Evolutionary conservation across 495 filamentous ascomycete species (phyloP), one percentile per base, ranked within the genome.

Genomic region (Trichoderma erinaceum): DNA sequence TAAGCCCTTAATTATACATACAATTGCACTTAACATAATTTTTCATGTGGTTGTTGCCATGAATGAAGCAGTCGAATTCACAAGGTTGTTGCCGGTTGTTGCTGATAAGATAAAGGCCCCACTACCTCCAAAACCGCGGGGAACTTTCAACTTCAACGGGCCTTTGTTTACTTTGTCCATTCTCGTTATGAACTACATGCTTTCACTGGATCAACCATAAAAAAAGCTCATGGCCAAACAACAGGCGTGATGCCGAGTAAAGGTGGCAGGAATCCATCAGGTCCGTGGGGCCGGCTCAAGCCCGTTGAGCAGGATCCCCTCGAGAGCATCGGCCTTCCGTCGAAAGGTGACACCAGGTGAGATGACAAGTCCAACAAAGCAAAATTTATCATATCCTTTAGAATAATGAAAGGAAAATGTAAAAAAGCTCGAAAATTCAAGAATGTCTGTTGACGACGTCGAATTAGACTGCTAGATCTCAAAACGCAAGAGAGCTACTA

Each of bases 401-500:
- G 66, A n/a, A n/a, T n/a, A n/a, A n/a, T n/a, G n/a, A n/a, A 29
- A 29, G 52, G 64, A 44, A 27, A 58, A 63, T 18, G 23, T 69
- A 52, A 71, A 38, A 2, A 10, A 38, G 8, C 29, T 1, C 29
- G 35, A 38, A 38, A 38, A 38, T 0, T 38, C 8, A 10, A 38
- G 35, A 38, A 10, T 3, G 35, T 72, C 71, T 48, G 13, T 61
- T 61, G 63, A 46, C 56, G 67, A 65, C 69, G 8, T 69, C 44
- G 0, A 3, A 66, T 29, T 69, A 97, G 92, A 73, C 82, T 97
- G 38, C 84, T 93, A 64, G 87, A 92, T 69, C 79, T 84, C 71
- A 90, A 88, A 74, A 83, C 81, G 16, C 93, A 97, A 76, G 87
- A 94, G 76, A 77, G 83, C 41, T 97, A 96, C 83, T 97, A 90